Evolutionary conservation across 257 asterid species (phyloP).

Genomic region (Hygrophila difformis): DNA sequence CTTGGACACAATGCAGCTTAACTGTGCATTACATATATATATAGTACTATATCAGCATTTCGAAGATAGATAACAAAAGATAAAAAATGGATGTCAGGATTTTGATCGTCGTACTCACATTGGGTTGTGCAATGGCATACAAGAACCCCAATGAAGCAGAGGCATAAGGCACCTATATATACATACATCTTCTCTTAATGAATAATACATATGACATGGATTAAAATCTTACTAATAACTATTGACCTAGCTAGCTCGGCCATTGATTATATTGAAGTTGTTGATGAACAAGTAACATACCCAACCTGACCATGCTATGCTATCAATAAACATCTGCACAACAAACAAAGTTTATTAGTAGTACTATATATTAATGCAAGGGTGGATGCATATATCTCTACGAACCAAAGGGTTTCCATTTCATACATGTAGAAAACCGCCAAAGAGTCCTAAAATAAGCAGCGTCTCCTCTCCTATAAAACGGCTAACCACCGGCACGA

Average conservation of each 20-base stretch:
- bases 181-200: too few relatives aligned
- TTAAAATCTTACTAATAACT: too few relatives aligned
- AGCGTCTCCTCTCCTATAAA: neutral
- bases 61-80: neutral
- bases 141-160: slow-evolving; percentile 32
- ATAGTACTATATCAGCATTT: too few relatives aligned
- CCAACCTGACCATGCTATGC: slow-evolving; percentile 69
- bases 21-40: slow-evolving; percentile 27
- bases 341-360: neutral
- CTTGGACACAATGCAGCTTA: slow-evolving; percentile 56
- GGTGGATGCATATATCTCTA: neutral
- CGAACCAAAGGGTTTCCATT: neutral
- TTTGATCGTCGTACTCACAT: neutral
- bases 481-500: neutral
- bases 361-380: neutral
- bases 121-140: slow-evolving; percentile 5
- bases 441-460: neutral
- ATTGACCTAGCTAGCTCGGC: too few relatives aligned
- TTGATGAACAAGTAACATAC: slow-evolving; percentile 27
- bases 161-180: slow-evolving; percentile 52
- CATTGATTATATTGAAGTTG: too few relatives aligned
- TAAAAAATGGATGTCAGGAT: neutral
- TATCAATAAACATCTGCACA: slow-evolving; percentile 54
- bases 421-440: neutral
- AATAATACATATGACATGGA: neutral